Evolutionary conservation across 2,329 filamentous ascomycete genomes (phyloP), one percentile per base, ranked within the genome.

Genomic region (Fusarium stilboides): DNA sequence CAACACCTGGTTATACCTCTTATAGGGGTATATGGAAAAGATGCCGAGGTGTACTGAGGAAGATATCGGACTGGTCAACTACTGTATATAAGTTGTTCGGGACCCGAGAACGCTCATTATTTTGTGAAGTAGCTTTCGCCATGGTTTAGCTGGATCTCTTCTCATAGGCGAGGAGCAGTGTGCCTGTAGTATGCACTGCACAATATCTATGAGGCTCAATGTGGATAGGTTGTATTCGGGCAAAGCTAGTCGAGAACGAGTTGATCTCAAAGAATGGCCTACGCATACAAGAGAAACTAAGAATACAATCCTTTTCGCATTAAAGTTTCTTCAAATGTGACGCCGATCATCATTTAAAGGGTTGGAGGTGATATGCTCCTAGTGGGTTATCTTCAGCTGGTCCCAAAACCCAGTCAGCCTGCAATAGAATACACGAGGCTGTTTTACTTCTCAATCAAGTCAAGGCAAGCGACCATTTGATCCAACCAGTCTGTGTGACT

Each of bases 1-100:
- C 33, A 43, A 10, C 13, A 12, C 6, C 7, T 17, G 2, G 5
- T 17, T 33, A 67, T 67, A 67, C 64, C 22, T 26, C 34, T 4
- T 3, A 44, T 31, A 55, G 15, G 26, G 65, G 66, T 66, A 69
- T 69, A 57, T 12, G 20, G 14, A 42, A 56, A 37, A 33, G 5
- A 24, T 6, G n/a, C 36, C 17, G 10, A 7, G 6, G 10, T 9
- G 3, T 6, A 15, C 12, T 12, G 2, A 50, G 19, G 6, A 19
- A 15, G n/a, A 10, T 3, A 20, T 22, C 17, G 56, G 26, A 10
- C 36, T 44, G 14, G 4, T 34, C 31, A 4, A 19, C 4, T 15
- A 12, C 7, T 10, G 36, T 36, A 26, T 19, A 51, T n/a, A 28
- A 36, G 33, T 43, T 53, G 40, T 3, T 15, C 14, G 31, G 19